Percentiles rank a stretch among this genome's conserved stretches.
phyloP scores from a whole-genome alignment of 768 basidiomycete species.

The Boletus sp. region DNA sequence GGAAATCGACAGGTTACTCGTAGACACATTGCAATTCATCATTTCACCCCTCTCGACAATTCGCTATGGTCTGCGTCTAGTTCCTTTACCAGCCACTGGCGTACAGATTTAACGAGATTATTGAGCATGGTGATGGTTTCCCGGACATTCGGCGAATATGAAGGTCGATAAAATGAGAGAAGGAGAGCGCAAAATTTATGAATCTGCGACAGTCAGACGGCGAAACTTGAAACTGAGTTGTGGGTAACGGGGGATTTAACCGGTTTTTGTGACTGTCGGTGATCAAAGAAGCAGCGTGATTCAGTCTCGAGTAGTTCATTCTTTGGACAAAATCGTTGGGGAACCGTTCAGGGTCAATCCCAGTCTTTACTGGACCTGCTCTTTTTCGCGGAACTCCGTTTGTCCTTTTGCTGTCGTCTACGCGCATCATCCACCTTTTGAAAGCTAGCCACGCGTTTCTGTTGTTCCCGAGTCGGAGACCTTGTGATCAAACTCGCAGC shows the following conservation, averaged over 20 bases:
- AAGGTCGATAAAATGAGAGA: neutral
- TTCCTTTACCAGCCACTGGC: neutral
- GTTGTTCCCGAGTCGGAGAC: constrained; percentile 26
- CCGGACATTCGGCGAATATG: neutral
- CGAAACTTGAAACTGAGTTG: too few relatives aligned
- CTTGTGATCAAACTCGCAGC: constrained; percentile 25
- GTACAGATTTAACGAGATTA: neutral
- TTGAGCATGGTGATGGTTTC: neutral
- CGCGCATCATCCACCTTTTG: constrained; percentile 21
- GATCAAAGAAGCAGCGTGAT: too few relatives aligned
- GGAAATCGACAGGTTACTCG: too few relatives aligned
- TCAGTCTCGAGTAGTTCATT: too few relatives aligned
- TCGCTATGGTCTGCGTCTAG: neutral
- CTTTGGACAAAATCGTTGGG: too few relatives aligned
- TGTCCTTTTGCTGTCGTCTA: constrained; percentile 27
- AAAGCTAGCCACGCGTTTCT: constrained; percentile 22
- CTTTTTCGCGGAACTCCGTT: constrained; percentile 25
- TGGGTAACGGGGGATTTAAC: too few relatives aligned
- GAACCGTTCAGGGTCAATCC: constrained; percentile 13
- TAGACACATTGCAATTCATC: neutral
- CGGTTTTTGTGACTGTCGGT: too few relatives aligned
- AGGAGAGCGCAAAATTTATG: too few relatives aligned
- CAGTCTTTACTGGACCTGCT: constrained; percentile 29
- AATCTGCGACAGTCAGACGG: too few relatives aligned
- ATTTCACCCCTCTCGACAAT: neutral